These are phyloP conservation scores for Rhynchospora pubera DNA, from an alignment of 176 grass and related monocot genomes.

Conservation along the genomic window DNA sequence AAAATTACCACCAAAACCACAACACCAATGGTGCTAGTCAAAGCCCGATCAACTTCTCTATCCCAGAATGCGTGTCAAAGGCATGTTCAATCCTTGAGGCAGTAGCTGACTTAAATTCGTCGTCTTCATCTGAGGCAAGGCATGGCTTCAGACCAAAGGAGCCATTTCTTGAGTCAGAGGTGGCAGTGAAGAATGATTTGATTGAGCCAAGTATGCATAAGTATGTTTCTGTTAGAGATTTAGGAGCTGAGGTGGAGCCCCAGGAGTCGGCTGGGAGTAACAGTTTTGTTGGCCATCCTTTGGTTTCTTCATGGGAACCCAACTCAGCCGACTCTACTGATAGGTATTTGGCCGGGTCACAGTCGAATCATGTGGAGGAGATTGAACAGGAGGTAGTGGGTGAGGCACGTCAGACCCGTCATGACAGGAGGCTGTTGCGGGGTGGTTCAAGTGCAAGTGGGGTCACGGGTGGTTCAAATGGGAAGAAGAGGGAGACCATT, in stretches of 20 bases:
- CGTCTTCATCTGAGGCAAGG: slow-evolving; percentile 44
- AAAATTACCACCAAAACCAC: slow-evolving; percentile 76
- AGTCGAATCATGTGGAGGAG: slow-evolving; percentile 48
- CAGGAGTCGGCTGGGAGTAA: slow-evolving; percentile 91
- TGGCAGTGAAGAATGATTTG: slow-evolving; percentile 55
- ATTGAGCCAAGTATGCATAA: slow-evolving; percentile 75
- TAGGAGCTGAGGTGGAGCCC: slow-evolving; percentile 44
- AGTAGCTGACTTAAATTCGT: slow-evolving; percentile 80
- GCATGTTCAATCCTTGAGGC: slow-evolving; percentile 97
- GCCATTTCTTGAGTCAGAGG: slow-evolving; percentile 50
- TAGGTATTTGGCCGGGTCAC: slow-evolving; percentile 41
- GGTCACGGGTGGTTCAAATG: slow-evolving; percentile 6
- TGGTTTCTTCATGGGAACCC: slow-evolving; percentile 64
- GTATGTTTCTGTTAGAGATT: slow-evolving; percentile 77
- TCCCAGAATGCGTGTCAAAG: slow-evolving; percentile 89
- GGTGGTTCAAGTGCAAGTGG: slow-evolving; percentile 23
- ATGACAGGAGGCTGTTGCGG: slow-evolving; percentile 29
- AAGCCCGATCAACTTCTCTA: slow-evolving; percentile 39
- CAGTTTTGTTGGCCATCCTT: slow-evolving; percentile 56
- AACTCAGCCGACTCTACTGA: slow-evolving; percentile 62
- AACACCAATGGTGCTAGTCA: background rate
- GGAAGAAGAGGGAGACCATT: slow-evolving; percentile 20
- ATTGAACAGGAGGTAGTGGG: slow-evolving; percentile 40
- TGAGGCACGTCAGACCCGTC: slow-evolving; percentile 24
- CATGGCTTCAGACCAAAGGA: background rate